phyloP scores from a whole-genome alignment of 2,329 filamentous ascomycete species.

The Helicocarpus griseus region DNA sequence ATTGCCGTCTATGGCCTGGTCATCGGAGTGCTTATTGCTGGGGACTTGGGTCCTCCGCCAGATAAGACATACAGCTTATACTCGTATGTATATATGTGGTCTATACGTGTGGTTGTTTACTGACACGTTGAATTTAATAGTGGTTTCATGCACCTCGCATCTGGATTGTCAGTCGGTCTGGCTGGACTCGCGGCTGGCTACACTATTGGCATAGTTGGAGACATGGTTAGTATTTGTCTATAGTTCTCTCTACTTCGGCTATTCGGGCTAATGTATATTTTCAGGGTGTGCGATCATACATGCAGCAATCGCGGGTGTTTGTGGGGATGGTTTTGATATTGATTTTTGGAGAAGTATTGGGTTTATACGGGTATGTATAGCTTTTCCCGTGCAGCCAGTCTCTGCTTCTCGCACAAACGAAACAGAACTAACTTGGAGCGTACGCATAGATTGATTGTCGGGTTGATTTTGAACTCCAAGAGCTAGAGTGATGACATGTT shows the following conservation, averaged over 20 bases:
- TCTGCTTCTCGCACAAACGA: background rate
- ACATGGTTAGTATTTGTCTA: slow-evolving; percentile 51
- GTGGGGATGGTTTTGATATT: slow-evolving; percentile 98
- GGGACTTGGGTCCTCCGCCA: slow-evolving; percentile 68
- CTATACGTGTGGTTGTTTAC: slow-evolving; percentile 4
- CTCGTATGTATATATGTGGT: slow-evolving; percentile 45
- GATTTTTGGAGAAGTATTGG: slow-evolving; percentile 96
- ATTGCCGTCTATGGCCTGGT: slow-evolving; percentile 97
- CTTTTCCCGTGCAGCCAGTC: slow-evolving; percentile 31
- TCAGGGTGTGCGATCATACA: slow-evolving; percentile 78
- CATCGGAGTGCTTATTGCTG: slow-evolving; percentile 89
- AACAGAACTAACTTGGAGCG: slow-evolving; percentile 8
- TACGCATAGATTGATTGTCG: slow-evolving; percentile 65
- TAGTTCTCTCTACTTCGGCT: background rate
- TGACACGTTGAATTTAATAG: slow-evolving; percentile 33
- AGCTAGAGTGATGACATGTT: slow-evolving; percentile 32
- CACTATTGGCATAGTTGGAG: slow-evolving; percentile 90
- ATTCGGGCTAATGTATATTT: too few relatives aligned
- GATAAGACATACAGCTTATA: slow-evolving; percentile 70
- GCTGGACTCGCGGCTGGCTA: slow-evolving; percentile 92
- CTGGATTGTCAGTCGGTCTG: slow-evolving; percentile 81
- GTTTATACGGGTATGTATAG: slow-evolving; percentile 84
- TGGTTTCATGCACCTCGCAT: slow-evolving; percentile 87
- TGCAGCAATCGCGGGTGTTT: slow-evolving; percentile 92
- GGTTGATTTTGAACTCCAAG: slow-evolving; percentile 82